Percentiles rank a stretch among this genome's conserved stretches.
Conservation (phyloP, 2,329 filamentous ascomycete species). For the Ascochyta pisi region DNA sequence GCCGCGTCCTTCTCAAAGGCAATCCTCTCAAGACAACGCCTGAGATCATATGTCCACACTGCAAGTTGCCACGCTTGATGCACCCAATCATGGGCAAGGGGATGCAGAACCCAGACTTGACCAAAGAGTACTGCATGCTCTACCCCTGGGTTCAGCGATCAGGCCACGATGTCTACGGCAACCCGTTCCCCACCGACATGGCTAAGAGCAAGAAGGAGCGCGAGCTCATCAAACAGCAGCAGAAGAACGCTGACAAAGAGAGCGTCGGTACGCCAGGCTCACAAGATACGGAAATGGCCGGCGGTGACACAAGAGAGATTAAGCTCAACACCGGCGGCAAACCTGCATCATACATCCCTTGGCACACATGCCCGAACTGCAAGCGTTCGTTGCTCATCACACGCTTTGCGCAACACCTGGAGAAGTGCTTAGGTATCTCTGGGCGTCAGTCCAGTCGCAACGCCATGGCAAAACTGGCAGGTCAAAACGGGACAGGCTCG, state of each 20-base stretch:
- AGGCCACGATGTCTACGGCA: slow-evolving; percentile 81
- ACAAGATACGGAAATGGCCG: slow-evolving; percentile 51
- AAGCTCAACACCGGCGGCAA: slow-evolving; percentile 58
- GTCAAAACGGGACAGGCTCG: slow-evolving; percentile 49
- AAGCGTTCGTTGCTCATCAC: slow-evolving; percentile 68
- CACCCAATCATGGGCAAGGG: slow-evolving; percentile 76
- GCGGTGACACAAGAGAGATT: slow-evolving; percentile 50
- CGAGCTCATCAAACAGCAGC: slow-evolving; percentile 57
- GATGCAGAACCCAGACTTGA: slow-evolving; percentile 66
- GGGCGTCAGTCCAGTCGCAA: slow-evolving; percentile 60
- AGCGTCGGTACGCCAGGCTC: slow-evolving; percentile 55
- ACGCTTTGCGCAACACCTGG: slow-evolving; percentile 66
- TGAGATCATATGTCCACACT: slow-evolving; percentile 76
- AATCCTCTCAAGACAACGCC: slow-evolving; percentile 75
- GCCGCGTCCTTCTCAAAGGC: slow-evolving; percentile 71
- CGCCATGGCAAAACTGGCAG: slow-evolving; percentile 55
- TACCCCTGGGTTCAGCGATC: slow-evolving; percentile 78
- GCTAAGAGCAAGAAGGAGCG: slow-evolving; percentile 79
- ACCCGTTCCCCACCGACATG: slow-evolving; percentile 77
- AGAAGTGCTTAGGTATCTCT: slow-evolving; percentile 65
- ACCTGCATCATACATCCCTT: slow-evolving; percentile 56
- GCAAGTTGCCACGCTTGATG: slow-evolving; percentile 75
- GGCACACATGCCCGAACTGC: slow-evolving; percentile 66
- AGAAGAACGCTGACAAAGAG: slow-evolving; percentile 52
- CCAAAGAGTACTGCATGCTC: slow-evolving; percentile 75